Conservation (phyloP, 2,329 filamentous ascomycete species). For the Endothia cerciana region DNA sequence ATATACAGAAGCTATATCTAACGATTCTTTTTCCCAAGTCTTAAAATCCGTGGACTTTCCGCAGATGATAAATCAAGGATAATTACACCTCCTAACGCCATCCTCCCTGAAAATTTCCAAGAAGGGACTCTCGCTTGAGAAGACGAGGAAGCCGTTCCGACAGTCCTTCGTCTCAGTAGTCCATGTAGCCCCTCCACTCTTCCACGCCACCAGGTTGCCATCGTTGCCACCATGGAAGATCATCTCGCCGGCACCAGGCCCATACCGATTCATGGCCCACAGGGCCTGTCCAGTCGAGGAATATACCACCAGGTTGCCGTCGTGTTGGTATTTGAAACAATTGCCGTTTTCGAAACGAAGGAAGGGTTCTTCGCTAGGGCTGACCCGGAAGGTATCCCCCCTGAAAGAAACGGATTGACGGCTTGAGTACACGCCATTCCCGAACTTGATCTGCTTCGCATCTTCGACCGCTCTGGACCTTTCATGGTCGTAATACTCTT, state of each 20-base stretch:
- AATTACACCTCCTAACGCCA: constrained; percentile 1
- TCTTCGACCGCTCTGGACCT: background rate
- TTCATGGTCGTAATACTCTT: background rate
- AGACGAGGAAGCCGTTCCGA: background rate
- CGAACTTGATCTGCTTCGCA: constrained; percentile 1
- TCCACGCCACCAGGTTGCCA: constrained; percentile 9
- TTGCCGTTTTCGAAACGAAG: constrained; percentile 8
- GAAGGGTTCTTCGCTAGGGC: background rate
- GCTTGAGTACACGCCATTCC: background rate
- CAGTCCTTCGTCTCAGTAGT: background rate
- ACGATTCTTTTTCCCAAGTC: no score
- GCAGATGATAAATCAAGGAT: background rate
- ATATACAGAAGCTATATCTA: no score
- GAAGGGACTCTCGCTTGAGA: constrained; percentile 4
- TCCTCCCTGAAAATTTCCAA: constrained; percentile 6
- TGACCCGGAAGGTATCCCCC: background rate
- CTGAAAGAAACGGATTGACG: constrained; percentile 4
- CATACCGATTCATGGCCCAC: background rate
- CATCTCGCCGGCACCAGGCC: background rate
- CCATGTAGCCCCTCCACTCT: background rate
- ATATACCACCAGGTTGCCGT: constrained; percentile 12
- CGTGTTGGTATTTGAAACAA: background rate
- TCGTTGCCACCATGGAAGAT: background rate
- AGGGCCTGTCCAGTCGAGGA: background rate
- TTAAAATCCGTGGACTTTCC: no score